Percentiles rank a stretch among this genome's conserved stretches.
phyloP scores from a whole-genome alignment of 768 basidiomycete species.

The Leucogyrophana mollusca region DNA sequence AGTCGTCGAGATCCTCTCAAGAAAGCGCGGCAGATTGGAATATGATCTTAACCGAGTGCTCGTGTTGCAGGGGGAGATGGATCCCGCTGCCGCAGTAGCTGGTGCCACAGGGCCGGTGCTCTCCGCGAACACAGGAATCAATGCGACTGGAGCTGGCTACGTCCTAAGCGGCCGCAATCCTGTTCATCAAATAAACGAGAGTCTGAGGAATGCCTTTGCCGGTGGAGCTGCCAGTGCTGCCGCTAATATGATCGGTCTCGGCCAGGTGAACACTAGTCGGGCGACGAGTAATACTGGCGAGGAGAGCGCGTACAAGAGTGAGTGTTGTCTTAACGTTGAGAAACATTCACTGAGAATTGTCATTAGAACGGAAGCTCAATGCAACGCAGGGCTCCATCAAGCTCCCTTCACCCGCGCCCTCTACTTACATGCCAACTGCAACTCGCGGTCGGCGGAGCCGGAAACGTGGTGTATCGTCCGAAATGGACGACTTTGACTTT shows the following conservation, averaged over 20 bases:
- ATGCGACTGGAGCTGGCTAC: conserved; percentile 20
- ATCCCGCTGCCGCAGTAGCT: conserved; percentile 31
- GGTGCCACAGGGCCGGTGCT: conserved; percentile 22
- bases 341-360: conserved; percentile 2
- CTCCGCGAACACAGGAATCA: conserved; percentile 11
- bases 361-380: conserved; percentile 28
- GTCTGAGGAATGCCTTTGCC: conserved; percentile 34
- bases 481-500: conserved; percentile 32
- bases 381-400: conserved; percentile 30
- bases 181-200: conserved; percentile 39
- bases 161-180: conserved; percentile 36
- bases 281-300: conserved; percentile 13
- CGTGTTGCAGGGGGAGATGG: conserved; percentile 42
- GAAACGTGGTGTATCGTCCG: conserved; percentile 34
- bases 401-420: conserved; percentile 33
- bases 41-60: conserved; percentile 44
- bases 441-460: conserved; percentile 29
- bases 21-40: conserved; percentile 47
- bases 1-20: conserved; percentile 41
- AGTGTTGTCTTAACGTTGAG: conserved; percentile 1
- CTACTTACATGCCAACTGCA: conserved; percentile 24
- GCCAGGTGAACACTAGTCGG: conserved; percentile 11
- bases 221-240: conserved; percentile 23
- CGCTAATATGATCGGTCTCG: conserved; percentile 4
- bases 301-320: conserved; percentile 30